Conservation (phyloP, 768 basidiomycete genomes). For the Amanita phalloides region DNA sequence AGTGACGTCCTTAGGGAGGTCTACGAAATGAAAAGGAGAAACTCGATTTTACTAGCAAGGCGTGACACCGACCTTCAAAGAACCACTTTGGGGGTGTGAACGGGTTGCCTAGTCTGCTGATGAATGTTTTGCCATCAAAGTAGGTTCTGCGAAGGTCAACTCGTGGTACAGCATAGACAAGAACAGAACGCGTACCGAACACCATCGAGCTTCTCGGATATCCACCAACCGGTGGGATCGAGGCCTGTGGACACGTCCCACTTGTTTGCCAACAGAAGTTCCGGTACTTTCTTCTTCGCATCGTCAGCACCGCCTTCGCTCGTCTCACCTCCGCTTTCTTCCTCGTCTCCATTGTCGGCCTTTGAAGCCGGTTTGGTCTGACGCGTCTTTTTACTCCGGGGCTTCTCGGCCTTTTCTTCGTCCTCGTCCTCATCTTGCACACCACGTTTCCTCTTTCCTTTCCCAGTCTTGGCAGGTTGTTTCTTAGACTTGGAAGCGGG, state of each 20-base stretch:
- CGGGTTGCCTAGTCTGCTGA: constrained; percentile 46
- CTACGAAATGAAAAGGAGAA: constrained; percentile 14
- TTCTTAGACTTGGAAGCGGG: constrained; percentile 7
- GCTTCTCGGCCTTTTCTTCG: background rate
- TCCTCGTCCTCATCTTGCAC: constrained; percentile 2
- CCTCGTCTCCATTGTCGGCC: constrained; percentile 10
- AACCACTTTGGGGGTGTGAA: constrained; percentile 51
- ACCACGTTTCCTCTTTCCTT: constrained; percentile 12
- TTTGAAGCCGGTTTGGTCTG: constrained; percentile 12
- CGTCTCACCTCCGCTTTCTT: constrained; percentile 5
- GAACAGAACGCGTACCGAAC: constrained; percentile 32
- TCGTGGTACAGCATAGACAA: background rate
- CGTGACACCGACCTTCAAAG: constrained; percentile 32
- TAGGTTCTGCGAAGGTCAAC: constrained; percentile 27
- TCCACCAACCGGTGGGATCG: constrained; percentile 52
- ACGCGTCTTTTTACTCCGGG: constrained; percentile 6
- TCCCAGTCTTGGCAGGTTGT: constrained; percentile 7
- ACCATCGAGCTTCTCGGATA: constrained; percentile 53
- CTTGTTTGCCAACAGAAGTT: constrained; percentile 42
- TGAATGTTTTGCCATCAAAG: constrained; percentile 41
- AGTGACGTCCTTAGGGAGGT: constrained; percentile 41
- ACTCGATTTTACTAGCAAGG: background rate
- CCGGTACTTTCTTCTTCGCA: constrained; percentile 23
- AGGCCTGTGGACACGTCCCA: constrained; percentile 44
- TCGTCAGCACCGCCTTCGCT: constrained; percentile 15